Evolutionary conservation across 2,329 filamentous ascomycete species (phyloP), one percentile per base, ranked within the genome.

Genomic region (Botrytis squamosa): DNA sequence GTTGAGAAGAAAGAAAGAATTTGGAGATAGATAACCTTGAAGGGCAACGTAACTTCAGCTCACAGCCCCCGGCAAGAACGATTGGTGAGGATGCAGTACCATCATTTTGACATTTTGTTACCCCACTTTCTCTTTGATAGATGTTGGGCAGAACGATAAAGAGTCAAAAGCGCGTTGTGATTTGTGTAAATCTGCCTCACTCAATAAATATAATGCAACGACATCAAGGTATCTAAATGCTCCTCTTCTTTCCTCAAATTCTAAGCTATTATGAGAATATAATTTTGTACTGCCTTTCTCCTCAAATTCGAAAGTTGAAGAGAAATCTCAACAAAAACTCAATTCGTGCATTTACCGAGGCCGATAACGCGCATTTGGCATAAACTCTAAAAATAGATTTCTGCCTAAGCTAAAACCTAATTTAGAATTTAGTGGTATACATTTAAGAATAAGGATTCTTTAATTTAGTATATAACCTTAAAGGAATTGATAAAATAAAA

Each of bases 61-160:
- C 7, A 64, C 60, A 33, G 57, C 57, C 57, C 57, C 33, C 4
- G 14, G 25, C 60, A n/a, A n/a, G 16, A 64, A 42, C 60, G 25
- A 64, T 64, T 64, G 62, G 40, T 20, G 20, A 42, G 62, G n/a
- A n/a, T 8, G 60, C 60, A n/a, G 4, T 40, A 63, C 60, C 22
- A 16, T 16, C 36, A 44, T 64, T 42, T 42, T 64, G 62, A 42
- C 25, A 42, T 55, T 20, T 44, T 22, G 44, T 64, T 64, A 64
- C 62, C 62, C 62, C 62, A 44, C 62, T 64, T 64, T 64, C 62
- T n/a, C 62, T 64, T 44, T 64, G 12, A n/a, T 8, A 9, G 20
- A 62, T 18, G 55, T 59, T 59, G 36, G 57, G 18, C 57, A 59
- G 29, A 36, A 59, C 29, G 18, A 33, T 36, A 57, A 57, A 29